Percentiles rank a stretch among this genome's conserved stretches.
phyloP scores from a whole-genome alignment of 768 basidiomycete genomes.

The Lentinula raphanica region DNA sequence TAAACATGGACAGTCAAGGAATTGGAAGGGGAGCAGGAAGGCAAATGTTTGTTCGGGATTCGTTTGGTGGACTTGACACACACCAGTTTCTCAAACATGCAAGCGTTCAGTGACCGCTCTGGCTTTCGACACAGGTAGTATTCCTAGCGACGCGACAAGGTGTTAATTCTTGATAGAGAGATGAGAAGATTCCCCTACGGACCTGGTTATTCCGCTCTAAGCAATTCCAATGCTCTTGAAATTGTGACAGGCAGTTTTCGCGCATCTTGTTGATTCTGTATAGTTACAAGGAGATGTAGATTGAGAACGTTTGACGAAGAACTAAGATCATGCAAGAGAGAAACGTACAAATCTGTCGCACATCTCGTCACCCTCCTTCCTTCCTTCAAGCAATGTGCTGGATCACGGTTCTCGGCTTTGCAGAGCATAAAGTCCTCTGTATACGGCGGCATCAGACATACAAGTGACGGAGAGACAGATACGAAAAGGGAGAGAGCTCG shows the following conservation, averaged over 20 bases:
- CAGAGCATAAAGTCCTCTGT: constrained; percentile 96
- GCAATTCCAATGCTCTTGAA: constrained; percentile 91
- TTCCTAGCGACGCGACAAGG: constrained; percentile 50
- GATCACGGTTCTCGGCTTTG: constrained; percentile 87
- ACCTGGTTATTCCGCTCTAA: constrained; percentile 94
- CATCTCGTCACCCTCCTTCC: constrained; percentile 94
- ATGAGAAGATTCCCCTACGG: constrained; percentile 19
- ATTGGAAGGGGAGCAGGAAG: no score
- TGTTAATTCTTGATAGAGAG: background rate
- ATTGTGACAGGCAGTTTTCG: constrained; percentile 83
- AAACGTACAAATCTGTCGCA: constrained; percentile 83
- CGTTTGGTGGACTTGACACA: no score
- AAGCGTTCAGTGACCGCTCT: constrained; percentile 83
- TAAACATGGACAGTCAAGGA: background rate
- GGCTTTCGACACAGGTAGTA: constrained; percentile 85
- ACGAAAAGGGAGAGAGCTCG: background rate
- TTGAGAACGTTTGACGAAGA: background rate
- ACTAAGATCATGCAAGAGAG: background rate
- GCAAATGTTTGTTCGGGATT: no score
- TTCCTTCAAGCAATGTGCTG: constrained; percentile 91
- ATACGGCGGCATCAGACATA: background rate
- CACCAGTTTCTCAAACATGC: constrained; percentile 95
- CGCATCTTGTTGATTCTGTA: constrained; percentile 87
- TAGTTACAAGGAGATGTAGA: background rate
- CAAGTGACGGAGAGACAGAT: no score